Percentiles rank a stretch among this genome's conserved stretches.
These are phyloP conservation scores for Suillus subaureus DNA, from an alignment of 768 basidiomycete genomes.

Conservation along the genomic window DNA sequence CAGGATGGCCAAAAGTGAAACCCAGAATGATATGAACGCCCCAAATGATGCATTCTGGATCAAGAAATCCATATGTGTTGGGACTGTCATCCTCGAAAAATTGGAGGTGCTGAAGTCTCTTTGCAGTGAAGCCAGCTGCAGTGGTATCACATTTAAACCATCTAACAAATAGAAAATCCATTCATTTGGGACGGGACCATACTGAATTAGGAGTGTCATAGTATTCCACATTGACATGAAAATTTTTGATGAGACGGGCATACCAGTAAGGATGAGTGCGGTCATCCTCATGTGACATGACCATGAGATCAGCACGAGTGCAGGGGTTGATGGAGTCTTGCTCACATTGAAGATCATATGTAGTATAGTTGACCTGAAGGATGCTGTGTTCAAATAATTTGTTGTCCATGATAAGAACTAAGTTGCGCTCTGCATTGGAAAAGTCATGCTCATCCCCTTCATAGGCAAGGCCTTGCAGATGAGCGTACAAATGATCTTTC, in stretches of 20 bases:
- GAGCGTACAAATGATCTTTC: constrained; percentile 13
- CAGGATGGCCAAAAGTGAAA: constrained; percentile 28
- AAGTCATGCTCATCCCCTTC: constrained; percentile 20
- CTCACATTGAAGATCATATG: constrained; percentile 27
- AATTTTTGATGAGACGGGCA: constrained; percentile 36
- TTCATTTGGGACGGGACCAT: constrained; percentile 12
- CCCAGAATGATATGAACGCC: constrained; percentile 46
- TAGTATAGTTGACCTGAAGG: constrained; percentile 34
- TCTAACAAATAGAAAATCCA: constrained; percentile 47
- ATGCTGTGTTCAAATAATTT: constrained; percentile 35
- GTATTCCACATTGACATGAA: constrained; percentile 19
- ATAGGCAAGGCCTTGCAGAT: constrained; percentile 8
- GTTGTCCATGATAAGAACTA: constrained; percentile 28
- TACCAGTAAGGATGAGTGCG: constrained; percentile 40
- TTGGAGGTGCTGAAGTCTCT: constrained; percentile 38
- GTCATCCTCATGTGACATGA: constrained; percentile 25
- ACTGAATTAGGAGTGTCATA: not conserved
- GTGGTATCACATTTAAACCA: constrained; percentile 37
- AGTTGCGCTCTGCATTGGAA: constrained; percentile 22
- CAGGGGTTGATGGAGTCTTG: constrained; percentile 33
- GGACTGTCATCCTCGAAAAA: constrained; percentile 36
- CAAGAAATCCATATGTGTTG: constrained; percentile 46
- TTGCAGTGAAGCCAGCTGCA: constrained; percentile 27
- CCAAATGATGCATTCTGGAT: constrained; percentile 43
- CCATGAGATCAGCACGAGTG: constrained; percentile 38